Percentiles rank a stretch among this genome's conserved stretches.
Evolutionary conservation across 2,329 filamentous ascomycete species (phyloP).

Genomic region (Penicillium sp.): DNA sequence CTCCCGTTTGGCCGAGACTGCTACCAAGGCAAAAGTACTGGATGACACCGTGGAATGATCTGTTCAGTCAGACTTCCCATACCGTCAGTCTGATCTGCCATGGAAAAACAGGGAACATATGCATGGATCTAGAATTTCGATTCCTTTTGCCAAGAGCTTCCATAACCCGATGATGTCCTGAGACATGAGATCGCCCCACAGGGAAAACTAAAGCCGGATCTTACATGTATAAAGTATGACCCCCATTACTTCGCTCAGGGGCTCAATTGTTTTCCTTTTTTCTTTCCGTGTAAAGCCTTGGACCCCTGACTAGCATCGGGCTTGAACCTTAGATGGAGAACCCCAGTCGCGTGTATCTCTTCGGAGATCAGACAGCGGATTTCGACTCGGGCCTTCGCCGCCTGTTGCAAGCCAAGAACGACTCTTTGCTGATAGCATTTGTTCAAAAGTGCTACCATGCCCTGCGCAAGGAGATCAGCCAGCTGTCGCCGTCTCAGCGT

Average conservation of each 20-base stretch:
- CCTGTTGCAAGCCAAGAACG: constrained; percentile 45
- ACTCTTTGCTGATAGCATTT: constrained; percentile 45
- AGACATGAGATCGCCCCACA: constrained; percentile 11
- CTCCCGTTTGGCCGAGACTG: constrained; percentile 6
- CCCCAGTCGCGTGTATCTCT: constrained; percentile 44
- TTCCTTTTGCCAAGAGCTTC: constrained; percentile 8
- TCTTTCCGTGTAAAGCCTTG: constrained; percentile 12
- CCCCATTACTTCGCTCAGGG: constrained; percentile 5
- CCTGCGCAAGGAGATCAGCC: constrained; percentile 43
- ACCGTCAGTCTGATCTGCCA: neutral
- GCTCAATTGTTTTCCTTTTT: neutral
- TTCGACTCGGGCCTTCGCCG: constrained; percentile 45
- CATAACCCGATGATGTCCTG: constrained; percentile 8
- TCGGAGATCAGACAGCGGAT: constrained; percentile 50
- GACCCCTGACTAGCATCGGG: constrained; percentile 9
- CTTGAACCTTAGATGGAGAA: constrained; percentile 34
- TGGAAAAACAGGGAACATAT: constrained; percentile 14
- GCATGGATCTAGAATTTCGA: neutral
- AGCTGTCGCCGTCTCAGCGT: constrained; percentile 37
- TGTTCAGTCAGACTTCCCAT: neutral
- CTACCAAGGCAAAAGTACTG: constrained; percentile 5
- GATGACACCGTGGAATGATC: constrained; percentile 2
- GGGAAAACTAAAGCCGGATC: neutral
- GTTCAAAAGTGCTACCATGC: constrained; percentile 47
- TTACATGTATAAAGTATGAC: constrained; percentile 24